Percentiles rank a stretch among this genome's conserved stretches.
Conservation (phyloP, 495 filamentous ascomycete genomes). For the Elaphomyces granulatus region DNA sequence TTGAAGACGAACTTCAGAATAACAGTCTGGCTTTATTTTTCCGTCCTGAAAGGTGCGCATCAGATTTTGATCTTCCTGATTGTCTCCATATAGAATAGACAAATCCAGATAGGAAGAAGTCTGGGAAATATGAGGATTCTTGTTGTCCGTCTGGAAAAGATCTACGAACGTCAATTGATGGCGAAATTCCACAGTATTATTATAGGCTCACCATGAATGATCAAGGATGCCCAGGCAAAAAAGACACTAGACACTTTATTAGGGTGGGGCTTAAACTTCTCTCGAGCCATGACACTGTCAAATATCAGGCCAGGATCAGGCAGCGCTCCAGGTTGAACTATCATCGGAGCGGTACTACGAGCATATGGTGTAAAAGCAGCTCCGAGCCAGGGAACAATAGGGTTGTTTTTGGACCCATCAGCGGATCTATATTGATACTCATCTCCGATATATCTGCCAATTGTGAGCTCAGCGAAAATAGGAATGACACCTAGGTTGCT, state of each 20-base stretch:
- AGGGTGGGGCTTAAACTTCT: conserved; percentile 39
- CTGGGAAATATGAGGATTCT: conserved; percentile 36
- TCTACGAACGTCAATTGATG: conserved; percentile 15
- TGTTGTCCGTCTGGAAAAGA: conserved; percentile 44
- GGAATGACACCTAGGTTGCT: conserved; percentile 5
- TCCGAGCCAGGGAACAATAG: conserved; percentile 39
- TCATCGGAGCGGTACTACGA: conserved; percentile 36
- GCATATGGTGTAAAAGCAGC: conserved; percentile 43
- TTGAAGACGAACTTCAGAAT: conserved; percentile 40
- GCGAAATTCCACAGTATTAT: background rate
- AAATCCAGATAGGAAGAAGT: conserved; percentile 47
- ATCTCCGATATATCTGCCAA: conserved; percentile 43
- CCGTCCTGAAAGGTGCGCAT: conserved; percentile 43
- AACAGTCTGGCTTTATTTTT: conserved; percentile 43
- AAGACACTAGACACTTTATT: conserved; percentile 45
- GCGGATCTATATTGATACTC: conserved; percentile 53
- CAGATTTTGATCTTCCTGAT: conserved; percentile 39
- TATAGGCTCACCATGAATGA: conserved; percentile 36
- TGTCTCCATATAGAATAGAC: conserved; percentile 43
- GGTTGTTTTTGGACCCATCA: conserved; percentile 57
- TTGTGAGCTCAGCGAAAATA: conserved; percentile 5
- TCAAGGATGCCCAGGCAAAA: conserved; percentile 43
- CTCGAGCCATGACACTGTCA: conserved; percentile 38
- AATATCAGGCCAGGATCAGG: conserved; percentile 41
- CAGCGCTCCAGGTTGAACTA: conserved; percentile 35